Percentiles rank a stretch among this genome's conserved stretches.
Evolutionary conservation across 805 yeast species (phyloP).

Genomic region (Cyberlindnera americana): DNA sequence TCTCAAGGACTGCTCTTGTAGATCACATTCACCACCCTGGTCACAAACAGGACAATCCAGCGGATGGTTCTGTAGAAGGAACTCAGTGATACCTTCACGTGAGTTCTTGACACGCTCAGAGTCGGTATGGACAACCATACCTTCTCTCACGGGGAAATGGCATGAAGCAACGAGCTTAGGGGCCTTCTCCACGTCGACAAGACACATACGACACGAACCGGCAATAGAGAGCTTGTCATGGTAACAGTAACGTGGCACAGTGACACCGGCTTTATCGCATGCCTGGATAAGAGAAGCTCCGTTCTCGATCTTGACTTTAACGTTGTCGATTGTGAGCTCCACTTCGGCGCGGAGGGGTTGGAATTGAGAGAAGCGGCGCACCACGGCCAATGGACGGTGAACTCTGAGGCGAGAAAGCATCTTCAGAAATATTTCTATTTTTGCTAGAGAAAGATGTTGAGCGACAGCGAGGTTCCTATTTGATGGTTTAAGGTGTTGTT

Average conservation of each 20-base stretch:
- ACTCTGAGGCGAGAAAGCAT: slow-evolving; percentile 19
- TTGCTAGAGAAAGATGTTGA: too few relatives aligned
- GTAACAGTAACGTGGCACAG: slow-evolving; percentile 86
- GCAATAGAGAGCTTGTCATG: slow-evolving; percentile 89
- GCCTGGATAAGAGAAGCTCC: slow-evolving; percentile 90
- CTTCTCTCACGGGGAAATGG: slow-evolving; percentile 87
- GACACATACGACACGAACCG: slow-evolving; percentile 92
- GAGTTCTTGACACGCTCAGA: slow-evolving; percentile 76
- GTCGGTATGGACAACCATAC: slow-evolving; percentile 82
- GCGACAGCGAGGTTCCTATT: too few relatives aligned
- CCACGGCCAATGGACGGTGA: slow-evolving; percentile 3
- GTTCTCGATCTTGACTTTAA: slow-evolving; percentile 72
- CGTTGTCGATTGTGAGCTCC: slow-evolving; percentile 59
- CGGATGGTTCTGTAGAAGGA: slow-evolving; percentile 85
- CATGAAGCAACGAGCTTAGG: slow-evolving; percentile 89
- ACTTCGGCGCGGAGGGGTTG: slow-evolving; percentile 48
- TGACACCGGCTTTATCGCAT: slow-evolving; percentile 85
- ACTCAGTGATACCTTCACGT: slow-evolving; percentile 88
- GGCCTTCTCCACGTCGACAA: slow-evolving; percentile 84
- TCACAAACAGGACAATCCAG: slow-evolving; percentile 91
- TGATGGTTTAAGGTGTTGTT: too few relatives aligned
- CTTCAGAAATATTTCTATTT: too few relatives aligned
- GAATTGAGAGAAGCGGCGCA: slow-evolving; percentile 33
- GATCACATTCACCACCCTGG: slow-evolving; percentile 93
- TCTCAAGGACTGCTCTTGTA: slow-evolving; percentile 82